Base-by-base conservation (phyloP, 2,329 filamentous ascomycete species). In the Metarhizium album region DNA sequence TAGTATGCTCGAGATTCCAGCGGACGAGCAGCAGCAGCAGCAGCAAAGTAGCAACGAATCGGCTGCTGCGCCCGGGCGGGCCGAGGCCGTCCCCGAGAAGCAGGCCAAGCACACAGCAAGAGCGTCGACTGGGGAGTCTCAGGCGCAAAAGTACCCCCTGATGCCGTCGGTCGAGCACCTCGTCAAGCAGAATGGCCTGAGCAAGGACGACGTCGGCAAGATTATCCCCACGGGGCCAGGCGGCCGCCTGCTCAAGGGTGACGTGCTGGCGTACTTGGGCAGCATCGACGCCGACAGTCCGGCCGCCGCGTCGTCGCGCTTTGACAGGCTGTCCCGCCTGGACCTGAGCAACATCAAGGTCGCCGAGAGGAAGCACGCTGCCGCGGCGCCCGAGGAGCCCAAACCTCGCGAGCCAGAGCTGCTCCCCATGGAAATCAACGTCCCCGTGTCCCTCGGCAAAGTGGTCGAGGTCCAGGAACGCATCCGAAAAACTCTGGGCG, bases 261-360 rank as follows among this genome's bases (percentile, higher is more conserved):
- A 98, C 64, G 85, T 98, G 6, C 81, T 98, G 49, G 90, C 90
- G 46, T 93, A 91, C 67, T 70, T 97, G 16, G 93, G 93, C 55
- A 74, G 77, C 59, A 88, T 96, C 62, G 74, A 84, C 53, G 73
- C 82, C 55, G 76, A 82, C 53, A 86, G 87, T 58, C 86, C 91
- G 2, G 76, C 80, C 22, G 74, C 82, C 54, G 78, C 90, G 59
- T 86, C 87, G 50, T 73, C 78, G 52, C 82, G 81, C 48, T 84
- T 95, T 63, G 75, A 80, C 53, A 84, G 89, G 67, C 80, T 93
- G 46, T 74, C 80, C 42, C 89, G 94, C 67, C 82, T 98, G 49
- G 91, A 98, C 66, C 81, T 98, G 23, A 93, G 86, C 74, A 95
- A 97, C 74, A 91, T 97, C 74, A 94, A 95, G 74, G 72, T 91